These are phyloP conservation scores for Corchorus olitorius DNA, from an alignment of 345 rosid genomes.

Conservation along the genomic window DNA sequence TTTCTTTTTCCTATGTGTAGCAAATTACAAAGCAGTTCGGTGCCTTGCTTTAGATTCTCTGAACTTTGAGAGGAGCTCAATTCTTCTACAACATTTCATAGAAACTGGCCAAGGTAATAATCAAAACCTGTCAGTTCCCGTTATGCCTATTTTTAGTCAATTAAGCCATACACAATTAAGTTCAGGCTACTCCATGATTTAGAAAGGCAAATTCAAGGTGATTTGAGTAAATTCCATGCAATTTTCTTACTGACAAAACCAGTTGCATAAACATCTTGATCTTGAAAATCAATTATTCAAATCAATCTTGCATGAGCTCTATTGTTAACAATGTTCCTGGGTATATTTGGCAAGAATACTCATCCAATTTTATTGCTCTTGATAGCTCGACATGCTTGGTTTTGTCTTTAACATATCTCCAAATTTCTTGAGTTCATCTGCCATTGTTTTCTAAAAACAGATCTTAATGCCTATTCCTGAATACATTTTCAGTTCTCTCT, in stretches of 20 bases:
- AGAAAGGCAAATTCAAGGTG: neutral
- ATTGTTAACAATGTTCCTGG: neutral
- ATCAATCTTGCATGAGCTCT: neutral
- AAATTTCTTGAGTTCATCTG: neutral
- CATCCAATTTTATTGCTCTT: conserved; percentile 6
- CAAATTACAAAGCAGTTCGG: conserved; percentile 90
- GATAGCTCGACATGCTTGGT: neutral
- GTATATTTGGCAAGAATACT: neutral
- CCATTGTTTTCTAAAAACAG: neutral
- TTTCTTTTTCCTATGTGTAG: conserved; percentile 31
- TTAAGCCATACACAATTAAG: neutral
- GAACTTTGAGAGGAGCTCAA: conserved; percentile 75
- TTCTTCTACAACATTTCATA: conserved; percentile 67
- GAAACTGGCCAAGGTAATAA: conserved; percentile 72
- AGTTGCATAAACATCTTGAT: neutral
- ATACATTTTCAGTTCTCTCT: conserved; percentile 65
- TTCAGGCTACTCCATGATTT: neutral
- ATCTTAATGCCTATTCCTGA: conserved; percentile 35
- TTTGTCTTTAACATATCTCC: neutral
- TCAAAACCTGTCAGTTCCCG: neutral
- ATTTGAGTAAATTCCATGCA: neutral
- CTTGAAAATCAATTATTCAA: neutral
- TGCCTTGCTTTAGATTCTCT: conserved; percentile 82
- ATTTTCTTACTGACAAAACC: conserved; percentile 4
- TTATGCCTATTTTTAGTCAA: neutral